Evolutionary conservation across 768 basidiomycete species (phyloP).

Genomic region (Roridomyces roridus): DNA sequence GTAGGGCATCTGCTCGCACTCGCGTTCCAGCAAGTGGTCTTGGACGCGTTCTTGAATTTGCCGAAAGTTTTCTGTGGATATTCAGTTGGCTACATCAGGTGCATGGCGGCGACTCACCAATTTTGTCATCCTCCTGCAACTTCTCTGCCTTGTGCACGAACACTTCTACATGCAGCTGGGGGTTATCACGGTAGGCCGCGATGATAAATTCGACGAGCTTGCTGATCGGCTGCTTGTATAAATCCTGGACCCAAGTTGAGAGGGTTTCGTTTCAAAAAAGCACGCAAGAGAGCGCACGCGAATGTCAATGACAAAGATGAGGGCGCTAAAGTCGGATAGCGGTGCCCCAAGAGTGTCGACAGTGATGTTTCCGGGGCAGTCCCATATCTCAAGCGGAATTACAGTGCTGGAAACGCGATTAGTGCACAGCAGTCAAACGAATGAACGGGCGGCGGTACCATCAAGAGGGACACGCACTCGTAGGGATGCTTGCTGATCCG

Average conservation of each 20-base stretch:
- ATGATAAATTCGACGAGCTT: slow-evolving; percentile 84
- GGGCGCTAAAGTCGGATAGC: slow-evolving; percentile 79
- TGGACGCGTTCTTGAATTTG: slow-evolving; percentile 88
- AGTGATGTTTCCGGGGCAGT: slow-evolving; percentile 87
- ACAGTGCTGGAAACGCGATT: slow-evolving; percentile 70
- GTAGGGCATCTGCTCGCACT: slow-evolving; percentile 78
- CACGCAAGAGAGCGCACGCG: slow-evolving; percentile 60
- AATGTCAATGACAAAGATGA: slow-evolving; percentile 96
- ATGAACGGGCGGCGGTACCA: neutral
- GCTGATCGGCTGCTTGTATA: slow-evolving; percentile 84
- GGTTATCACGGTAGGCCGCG: slow-evolving; percentile 77
- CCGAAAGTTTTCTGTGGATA: slow-evolving; percentile 78
- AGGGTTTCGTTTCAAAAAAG: slow-evolving; percentile 9
- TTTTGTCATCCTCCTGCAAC: slow-evolving; percentile 88
- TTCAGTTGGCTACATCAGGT: neutral
- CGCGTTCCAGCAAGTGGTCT: slow-evolving; percentile 82
- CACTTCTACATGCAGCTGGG: slow-evolving; percentile 81
- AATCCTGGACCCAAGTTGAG: slow-evolving; percentile 71
- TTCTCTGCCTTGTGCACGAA: slow-evolving; percentile 97
- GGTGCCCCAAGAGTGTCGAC: slow-evolving; percentile 79
- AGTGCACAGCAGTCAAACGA: no score
- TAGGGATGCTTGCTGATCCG: slow-evolving; percentile 74
- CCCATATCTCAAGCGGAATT: slow-evolving; percentile 94
- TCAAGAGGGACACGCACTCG: slow-evolving; percentile 56
- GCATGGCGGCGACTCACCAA: slow-evolving; percentile 56